Evolutionary conservation across 202 grass and related monocot genomes (phyloP), one percentile per base, ranked within the genome.

Genomic region (Sporobolus alterniflorus): DNA sequence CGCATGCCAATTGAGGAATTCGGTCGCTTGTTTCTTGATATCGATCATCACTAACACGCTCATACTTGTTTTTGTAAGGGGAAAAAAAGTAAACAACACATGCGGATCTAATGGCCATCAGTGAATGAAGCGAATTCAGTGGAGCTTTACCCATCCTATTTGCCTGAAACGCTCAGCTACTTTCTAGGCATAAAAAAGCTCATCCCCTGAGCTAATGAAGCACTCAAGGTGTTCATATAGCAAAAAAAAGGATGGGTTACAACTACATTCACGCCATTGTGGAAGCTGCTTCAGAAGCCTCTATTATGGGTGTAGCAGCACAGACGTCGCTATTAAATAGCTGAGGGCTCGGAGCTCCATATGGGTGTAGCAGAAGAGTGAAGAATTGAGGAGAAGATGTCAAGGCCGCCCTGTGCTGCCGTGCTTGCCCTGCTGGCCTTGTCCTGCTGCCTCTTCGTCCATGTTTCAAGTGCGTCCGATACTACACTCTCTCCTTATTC

Each of bases 201-300:
- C 82, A 81, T 81, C 70, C 46, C 7, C 10, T 80, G 75, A 76
- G 87, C 52, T 84, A 89, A 89, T 55, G 69, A 70, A 75, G 52
- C 82, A 84, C 87, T 84, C 54, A 84, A 84, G 69, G 31, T 9
- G 26, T 30, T 61, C 31, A 67, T 33, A 71, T 16, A 49, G 13
- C 47, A 56, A 11, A 52, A n/a, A 54, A 21, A 8, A 54, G 50
- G 34, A 86, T 81, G 77, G 40, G 77, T n/a, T 61, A 86, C 62
- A 86, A 69, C 76, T 80, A 55, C 44, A 30, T n/a, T n/a, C 71
- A 49, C 26, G 3, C 55, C 68, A 76, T 41, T 21, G 78, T 89
- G 83, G 83, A 82, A 41, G 66, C 62, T 65, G 88, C 59, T 85
- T 85, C 88, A 72, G 65, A 85, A 54, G 7, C 77, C 87, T 85